Conservation (phyloP, 768 basidiomycete genomes). For the Hebeloma cylindrosporum region DNA sequence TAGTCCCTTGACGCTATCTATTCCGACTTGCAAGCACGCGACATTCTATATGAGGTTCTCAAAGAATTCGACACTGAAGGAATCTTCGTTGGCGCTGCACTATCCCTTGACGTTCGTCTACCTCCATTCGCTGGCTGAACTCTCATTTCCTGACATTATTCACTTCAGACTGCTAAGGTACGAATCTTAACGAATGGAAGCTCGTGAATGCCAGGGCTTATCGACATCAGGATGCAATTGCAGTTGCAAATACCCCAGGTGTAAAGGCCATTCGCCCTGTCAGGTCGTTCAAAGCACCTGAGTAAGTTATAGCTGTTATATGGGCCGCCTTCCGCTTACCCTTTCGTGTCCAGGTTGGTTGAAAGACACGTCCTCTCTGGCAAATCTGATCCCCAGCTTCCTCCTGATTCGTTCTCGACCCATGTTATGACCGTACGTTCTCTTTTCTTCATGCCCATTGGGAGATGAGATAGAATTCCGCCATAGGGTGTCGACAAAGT, state of each 20-base stretch:
- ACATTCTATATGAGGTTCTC: slow-evolving; percentile 43
- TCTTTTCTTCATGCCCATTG: not conserved
- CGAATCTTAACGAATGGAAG: not conserved
- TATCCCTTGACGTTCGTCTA: slow-evolving; percentile 45
- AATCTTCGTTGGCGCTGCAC: slow-evolving; percentile 61
- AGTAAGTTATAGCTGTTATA: slow-evolving; percentile 11
- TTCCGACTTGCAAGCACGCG: slow-evolving; percentile 39
- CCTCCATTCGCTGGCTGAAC: not conserved
- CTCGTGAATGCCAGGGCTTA: not conserved
- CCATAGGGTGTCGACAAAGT: slow-evolving; percentile 60
- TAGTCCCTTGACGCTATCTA: slow-evolving; percentile 54
- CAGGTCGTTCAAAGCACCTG: slow-evolving; percentile 37
- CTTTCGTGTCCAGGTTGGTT: slow-evolving; percentile 26
- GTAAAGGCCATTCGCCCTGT: slow-evolving; percentile 58
- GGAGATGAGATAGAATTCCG: too few species aligned
- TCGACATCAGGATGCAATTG: slow-evolving; percentile 41
- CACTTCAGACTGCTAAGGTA: slow-evolving; percentile 22
- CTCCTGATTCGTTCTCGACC: slow-evolving; percentile 44
- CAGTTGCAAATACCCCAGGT: slow-evolving; percentile 46
- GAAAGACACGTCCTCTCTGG: slow-evolving; percentile 38
- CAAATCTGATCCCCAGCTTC: slow-evolving; percentile 37
- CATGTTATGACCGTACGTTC: slow-evolving; percentile 50
- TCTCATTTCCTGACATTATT: not conserved
- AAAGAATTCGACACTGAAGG: slow-evolving; percentile 52
- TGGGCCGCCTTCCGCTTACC: not conserved